Evolutionary conservation across 108 stramenopile genomes (phyloP), one percentile per base, ranked within the genome.

Genomic region (Pseudonitzschia multiseries): DNA sequence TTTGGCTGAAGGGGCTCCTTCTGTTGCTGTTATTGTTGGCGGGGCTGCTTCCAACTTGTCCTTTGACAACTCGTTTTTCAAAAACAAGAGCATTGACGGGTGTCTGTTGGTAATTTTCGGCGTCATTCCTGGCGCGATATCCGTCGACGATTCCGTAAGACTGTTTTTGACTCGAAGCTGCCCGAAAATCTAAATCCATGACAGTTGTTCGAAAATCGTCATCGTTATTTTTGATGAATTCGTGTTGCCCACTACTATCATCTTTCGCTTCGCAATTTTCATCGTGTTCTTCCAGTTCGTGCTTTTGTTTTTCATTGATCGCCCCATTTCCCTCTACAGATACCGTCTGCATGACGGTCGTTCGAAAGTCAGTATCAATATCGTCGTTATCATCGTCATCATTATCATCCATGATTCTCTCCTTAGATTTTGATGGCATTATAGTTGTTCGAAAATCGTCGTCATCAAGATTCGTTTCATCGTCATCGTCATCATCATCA

Each of bases 161-260:
- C 20, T 24, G 6, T 56, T 21, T 13, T 56, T 22, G 9, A 24
- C 26, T 56, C 24, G 9, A 9, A 4, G 1, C 54, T 3, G 1
- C 2, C 24, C 5, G 22, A 36, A 36, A 36, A 20, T 56, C 10
- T 10, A 26, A 56, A 56, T 22, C 24, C 10, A 24, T 10, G 9
- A 56, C 22, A 56, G 54, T 56, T 1, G 54, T 56, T 56, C 20
- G 21, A 20, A 56, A 56, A 56, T 56, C 54, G 10, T 56, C 54
- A 26, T 56, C 24, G n/a, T 56, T 2, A 18, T 48, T 14, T 18
- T 18, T 10, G 17, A 48, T 18, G 4, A 14, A 48, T 48, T 48
- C 46, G 18, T 48, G 46, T 48, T n/a, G n/a, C n/a, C n/a, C n/a
- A n/a, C n/a, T n/a, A n/a, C n/a, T n/a, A n/a, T n/a, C n/a, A n/a